Evolutionary conservation across 148 eudicot genomes (phyloP).

Genomic region (Arbutus unedo): DNA sequence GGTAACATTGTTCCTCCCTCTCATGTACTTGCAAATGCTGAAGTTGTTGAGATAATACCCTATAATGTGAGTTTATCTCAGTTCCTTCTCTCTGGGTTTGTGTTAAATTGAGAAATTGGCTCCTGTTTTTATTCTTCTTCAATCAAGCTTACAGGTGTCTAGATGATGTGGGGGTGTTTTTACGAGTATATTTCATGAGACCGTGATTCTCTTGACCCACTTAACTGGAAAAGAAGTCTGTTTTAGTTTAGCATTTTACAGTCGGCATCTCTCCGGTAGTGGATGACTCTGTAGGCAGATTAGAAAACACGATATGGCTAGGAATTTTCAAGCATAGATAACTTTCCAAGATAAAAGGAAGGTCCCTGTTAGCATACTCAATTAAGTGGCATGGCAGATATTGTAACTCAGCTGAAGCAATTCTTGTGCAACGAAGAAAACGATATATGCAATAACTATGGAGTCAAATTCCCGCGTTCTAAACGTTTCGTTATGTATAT

Average conservation of each 20-base stretch:
- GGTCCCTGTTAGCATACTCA: background rate
- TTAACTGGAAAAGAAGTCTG: background rate
- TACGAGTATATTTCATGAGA: background rate
- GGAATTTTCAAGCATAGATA: background rate
- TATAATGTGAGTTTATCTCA: conserved; percentile 60
- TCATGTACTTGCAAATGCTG: conserved; percentile 93
- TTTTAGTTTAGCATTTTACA: background rate
- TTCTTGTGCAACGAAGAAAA: background rate
- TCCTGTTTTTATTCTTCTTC: background rate
- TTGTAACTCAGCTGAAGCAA: background rate
- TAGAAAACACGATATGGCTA: background rate
- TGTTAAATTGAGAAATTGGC: background rate
- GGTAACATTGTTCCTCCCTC: conserved; percentile 84
- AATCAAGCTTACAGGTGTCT: background rate
- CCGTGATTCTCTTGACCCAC: background rate
- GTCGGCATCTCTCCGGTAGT: background rate
- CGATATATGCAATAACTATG: background rate
- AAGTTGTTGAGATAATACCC: conserved; percentile 91
- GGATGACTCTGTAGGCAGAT: background rate
- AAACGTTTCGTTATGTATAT: background rate
- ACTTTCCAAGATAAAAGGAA: background rate
- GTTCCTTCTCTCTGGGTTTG: background rate
- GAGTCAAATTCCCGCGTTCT: background rate
- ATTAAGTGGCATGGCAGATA: background rate
- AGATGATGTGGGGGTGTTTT: background rate